A percentile compares a stretch with the other conserved stretches of the same genome.
phyloP scores from a whole-genome alignment of 192 early-diverging fungal genomes.

The Thoreauomyces humboldtii region DNA sequence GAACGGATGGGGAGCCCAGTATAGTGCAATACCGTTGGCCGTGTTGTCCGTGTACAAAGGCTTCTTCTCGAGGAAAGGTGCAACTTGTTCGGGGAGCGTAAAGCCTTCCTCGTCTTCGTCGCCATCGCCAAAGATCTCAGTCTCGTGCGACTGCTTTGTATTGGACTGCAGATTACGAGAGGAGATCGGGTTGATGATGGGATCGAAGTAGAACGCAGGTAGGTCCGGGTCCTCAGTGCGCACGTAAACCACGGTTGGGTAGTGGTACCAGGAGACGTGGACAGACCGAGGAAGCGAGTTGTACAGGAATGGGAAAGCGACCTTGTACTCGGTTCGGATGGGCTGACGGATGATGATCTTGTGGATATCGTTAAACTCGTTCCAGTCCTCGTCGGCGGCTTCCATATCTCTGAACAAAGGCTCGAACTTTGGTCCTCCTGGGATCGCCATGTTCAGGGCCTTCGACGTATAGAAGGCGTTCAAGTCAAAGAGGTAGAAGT shows the following conservation, averaged over 20 bases:
- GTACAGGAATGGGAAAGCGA: conserved; percentile 97
- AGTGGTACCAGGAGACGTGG: conserved; percentile 89
- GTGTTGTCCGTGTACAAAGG: conserved; percentile 89
- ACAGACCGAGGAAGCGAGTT: conserved; percentile 95
- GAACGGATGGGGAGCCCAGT: conserved; percentile 98
- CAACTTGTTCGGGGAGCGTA: conserved; percentile 71
- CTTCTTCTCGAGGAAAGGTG: conserved; percentile 77
- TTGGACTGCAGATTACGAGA: conserved; percentile 62
- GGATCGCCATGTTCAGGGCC: conserved; percentile 96
- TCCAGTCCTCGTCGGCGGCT: conserved; percentile 98
- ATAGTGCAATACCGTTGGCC: conserved; percentile 85
- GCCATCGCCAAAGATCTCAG: conserved; percentile 64
- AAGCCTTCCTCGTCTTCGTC: conserved; percentile 77
- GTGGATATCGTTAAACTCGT: conserved; percentile 99
- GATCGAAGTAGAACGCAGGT: conserved; percentile 97
- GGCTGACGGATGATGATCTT: conserved; percentile 99
- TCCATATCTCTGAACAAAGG: conserved; percentile 96
- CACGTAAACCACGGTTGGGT: conserved; percentile 86
- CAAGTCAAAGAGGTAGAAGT: conserved; percentile 96
- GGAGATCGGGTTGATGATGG: conserved; percentile 96
- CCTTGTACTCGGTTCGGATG: conserved; percentile 97
- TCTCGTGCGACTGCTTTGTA: conserved; percentile 58
- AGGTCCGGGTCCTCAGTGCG: conserved; percentile 91
- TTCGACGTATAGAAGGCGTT: conserved; percentile 97
- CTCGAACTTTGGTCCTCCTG: conserved; percentile 97